Percentiles rank a stretch among this genome's conserved stretches.
phyloP scores from a whole-genome alignment of 257 asterid species.

The Jacaranda copaia region DNA sequence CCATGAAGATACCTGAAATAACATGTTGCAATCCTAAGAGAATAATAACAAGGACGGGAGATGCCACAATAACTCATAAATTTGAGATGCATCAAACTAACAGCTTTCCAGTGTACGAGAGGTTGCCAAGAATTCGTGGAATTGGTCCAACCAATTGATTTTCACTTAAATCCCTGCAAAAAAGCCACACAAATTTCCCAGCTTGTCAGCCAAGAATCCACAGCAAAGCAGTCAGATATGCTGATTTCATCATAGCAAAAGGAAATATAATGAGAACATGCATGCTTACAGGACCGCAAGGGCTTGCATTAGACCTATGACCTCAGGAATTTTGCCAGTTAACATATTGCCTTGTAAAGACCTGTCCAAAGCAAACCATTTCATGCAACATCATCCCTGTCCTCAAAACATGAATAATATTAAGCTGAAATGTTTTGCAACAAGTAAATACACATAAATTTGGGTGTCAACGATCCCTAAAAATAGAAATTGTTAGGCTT shows the following conservation, averaged over 20 bases:
- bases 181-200: background rate
- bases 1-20: conserved; percentile 87
- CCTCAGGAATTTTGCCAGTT: conserved; percentile 93
- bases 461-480: background rate
- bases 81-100: conserved; percentile 43
- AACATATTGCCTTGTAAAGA: conserved; percentile 94
- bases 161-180: conserved; percentile 91
- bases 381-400: background rate
- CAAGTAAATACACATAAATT: background rate
- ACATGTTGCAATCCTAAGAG: background rate
- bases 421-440: background rate
- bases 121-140: conserved; percentile 87
- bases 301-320: conserved; percentile 98
- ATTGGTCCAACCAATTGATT: conserved; percentile 87
- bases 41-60: background rate
- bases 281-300: conserved; percentile 93
- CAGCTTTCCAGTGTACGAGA: conserved; percentile 98
- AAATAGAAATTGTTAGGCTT: background rate
- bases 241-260: background rate
- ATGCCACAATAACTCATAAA: background rate
- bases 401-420: background rate
- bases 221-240: background rate
- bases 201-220: no score
- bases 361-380: conserved; percentile 45
- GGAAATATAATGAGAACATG: background rate